Percentiles rank a stretch among this genome's conserved stretches.
phyloP scores from a whole-genome alignment of 257 asterid species.

The Capsicum rhomboideum region DNA sequence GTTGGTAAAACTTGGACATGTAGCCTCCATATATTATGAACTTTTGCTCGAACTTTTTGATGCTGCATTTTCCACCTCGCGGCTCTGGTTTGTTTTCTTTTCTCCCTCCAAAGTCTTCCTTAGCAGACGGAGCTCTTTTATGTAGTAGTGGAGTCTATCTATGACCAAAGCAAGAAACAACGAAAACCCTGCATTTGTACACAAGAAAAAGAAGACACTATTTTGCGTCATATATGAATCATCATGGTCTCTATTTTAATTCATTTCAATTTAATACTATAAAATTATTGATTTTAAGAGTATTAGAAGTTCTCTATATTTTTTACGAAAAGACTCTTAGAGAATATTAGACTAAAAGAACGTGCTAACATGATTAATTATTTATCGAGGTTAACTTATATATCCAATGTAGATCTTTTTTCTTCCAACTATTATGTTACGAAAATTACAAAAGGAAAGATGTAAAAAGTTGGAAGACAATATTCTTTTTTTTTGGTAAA shows the following conservation, averaged over 20 bases:
- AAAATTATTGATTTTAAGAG: too few species aligned
- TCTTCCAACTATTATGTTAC: not conserved
- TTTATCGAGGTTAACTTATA: not conserved
- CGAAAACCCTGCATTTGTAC: slow-evolving; percentile 15
- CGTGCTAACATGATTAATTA: not conserved
- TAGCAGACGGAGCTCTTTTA: slow-evolving; percentile 14
- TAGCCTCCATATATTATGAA: not conserved
- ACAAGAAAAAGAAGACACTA: not conserved
- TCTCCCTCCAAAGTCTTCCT: slow-evolving; percentile 13
- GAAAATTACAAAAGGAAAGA: too few species aligned
- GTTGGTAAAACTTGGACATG: not conserved
- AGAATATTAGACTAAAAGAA: not conserved
- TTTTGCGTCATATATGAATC: not conserved
- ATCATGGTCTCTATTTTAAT: not conserved
- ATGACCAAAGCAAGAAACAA: slow-evolving; percentile 22
- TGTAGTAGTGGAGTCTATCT: slow-evolving; percentile 25
- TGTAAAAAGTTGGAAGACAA: too few species aligned
- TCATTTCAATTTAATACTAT: too few species aligned
- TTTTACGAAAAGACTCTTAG: too few species aligned
- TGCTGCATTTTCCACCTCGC: not conserved
- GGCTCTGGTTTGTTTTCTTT: not conserved
- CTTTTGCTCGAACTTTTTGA: not conserved
- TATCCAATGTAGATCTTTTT: not conserved
- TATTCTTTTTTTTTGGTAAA: too few species aligned
- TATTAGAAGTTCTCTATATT: too few species aligned